Evolutionary conservation across 2,329 filamentous ascomycete genomes (phyloP).

Genomic region (Nothomitra cinnamomea): DNA sequence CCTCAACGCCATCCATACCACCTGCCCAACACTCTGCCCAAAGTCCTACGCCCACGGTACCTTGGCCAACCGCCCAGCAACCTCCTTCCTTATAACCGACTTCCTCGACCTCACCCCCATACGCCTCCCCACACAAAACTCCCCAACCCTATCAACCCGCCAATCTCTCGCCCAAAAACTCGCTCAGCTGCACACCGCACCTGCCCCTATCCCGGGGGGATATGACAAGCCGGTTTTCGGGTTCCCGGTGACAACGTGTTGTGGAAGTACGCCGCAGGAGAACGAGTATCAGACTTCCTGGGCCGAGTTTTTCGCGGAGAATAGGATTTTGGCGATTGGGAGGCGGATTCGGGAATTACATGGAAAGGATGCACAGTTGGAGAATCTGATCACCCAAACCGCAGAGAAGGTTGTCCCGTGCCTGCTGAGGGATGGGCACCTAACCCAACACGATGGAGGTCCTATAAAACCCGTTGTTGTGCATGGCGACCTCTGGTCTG

Average conservation of each 20-base stretch:
- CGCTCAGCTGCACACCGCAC: constrained; percentile 59
- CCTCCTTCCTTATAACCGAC: too few relatives aligned
- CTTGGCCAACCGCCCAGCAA: constrained; percentile 26
- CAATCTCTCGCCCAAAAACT: constrained; percentile 56
- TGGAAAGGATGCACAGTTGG: constrained; percentile 38
- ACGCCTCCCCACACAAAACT: too few relatives aligned
- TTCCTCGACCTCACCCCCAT: too few relatives aligned
- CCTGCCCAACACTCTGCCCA: constrained; percentile 61
- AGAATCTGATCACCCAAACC: too few relatives aligned
- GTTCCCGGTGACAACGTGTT: constrained; percentile 73
- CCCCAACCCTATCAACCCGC: constrained; percentile 15
- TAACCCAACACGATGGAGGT: constrained; percentile 42
- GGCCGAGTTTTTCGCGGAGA: constrained; percentile 73
- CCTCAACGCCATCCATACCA: constrained; percentile 60
- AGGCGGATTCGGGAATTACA: constrained; percentile 39
- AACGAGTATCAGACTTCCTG: constrained; percentile 59
- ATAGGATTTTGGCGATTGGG: constrained; percentile 51
- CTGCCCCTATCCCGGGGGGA: constrained; percentile 47
- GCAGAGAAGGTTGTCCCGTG: too few relatives aligned
- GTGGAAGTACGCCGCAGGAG: constrained; percentile 67
- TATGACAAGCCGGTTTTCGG: constrained; percentile 52
- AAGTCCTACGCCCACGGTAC: constrained; percentile 54
- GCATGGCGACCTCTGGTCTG: constrained; percentile 89
- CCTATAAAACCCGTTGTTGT: constrained; percentile 61
- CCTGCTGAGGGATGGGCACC: too few relatives aligned